A percentile compares a stretch with the other conserved stretches of the same genome.
phyloP scores from a whole-genome alignment of 805 yeast genomes.

The Ogataea pini region DNA sequence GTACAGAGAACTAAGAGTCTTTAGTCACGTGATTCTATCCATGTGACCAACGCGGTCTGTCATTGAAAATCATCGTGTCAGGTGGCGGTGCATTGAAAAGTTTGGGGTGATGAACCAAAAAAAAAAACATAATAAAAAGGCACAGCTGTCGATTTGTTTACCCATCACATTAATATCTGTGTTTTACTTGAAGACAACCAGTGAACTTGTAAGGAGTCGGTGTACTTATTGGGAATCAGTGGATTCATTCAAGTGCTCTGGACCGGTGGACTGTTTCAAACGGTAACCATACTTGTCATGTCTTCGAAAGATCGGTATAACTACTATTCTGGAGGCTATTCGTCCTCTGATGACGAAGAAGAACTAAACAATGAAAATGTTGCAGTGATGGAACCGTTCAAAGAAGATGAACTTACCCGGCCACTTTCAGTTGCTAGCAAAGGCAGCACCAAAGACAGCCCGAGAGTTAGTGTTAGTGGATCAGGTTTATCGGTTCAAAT shows the following conservation, averaged over 20 bases:
- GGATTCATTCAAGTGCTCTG: too few relatives aligned
- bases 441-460: neutral
- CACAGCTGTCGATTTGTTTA: neutral
- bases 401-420: slow-evolving; percentile 7
- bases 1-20: neutral
- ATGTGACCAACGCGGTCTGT: slow-evolving; percentile 1
- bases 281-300: neutral
- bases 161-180: neutral
- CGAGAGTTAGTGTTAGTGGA: neutral
- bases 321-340: slow-evolving; percentile 13
- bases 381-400: neutral
- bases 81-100: slow-evolving; percentile 1
- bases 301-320: slow-evolving; percentile 10
- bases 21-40: neutral
- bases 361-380: neutral
- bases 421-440: slow-evolving; percentile 7
- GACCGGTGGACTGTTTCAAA: too few relatives aligned
- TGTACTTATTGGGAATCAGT: too few relatives aligned
- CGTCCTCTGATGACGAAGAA: slow-evolving; percentile 17
- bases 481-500: neutral
- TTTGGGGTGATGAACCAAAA: neutral
- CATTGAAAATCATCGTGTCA: neutral
- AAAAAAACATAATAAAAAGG: neutral
- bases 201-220: too few relatives aligned
- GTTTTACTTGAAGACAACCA: too few relatives aligned